These are phyloP conservation scores for Orbilia brochopaga DNA, from an alignment of 2,329 filamentous ascomycete genomes.

Conservation along the genomic window DNA sequence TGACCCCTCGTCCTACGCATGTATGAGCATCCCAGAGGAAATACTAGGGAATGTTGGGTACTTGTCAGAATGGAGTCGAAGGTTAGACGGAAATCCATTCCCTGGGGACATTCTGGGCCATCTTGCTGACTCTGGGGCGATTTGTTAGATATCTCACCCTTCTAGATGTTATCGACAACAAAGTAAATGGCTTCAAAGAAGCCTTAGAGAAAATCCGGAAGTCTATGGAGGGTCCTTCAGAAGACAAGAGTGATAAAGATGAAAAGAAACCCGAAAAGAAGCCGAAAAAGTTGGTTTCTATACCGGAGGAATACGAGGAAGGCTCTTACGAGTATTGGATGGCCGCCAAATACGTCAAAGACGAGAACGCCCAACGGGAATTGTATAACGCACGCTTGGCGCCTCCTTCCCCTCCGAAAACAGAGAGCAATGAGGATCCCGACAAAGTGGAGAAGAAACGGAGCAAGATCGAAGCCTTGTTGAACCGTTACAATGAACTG, in stretches of 20 bases:
- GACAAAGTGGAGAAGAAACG: conserved; percentile 57
- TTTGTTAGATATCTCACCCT: conserved; percentile 52
- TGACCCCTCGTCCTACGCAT: conserved; percentile 67
- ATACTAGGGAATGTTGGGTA: conserved; percentile 20
- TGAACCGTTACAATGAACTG: conserved; percentile 50
- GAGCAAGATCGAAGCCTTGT: conserved; percentile 48
- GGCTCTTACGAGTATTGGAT: conserved; percentile 27
- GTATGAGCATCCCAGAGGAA: conserved; percentile 1
- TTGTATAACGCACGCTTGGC: not conserved
- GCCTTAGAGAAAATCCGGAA: conserved; percentile 52
- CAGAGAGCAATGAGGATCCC: conserved; percentile 56
- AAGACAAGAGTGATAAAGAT: conserved; percentile 51
- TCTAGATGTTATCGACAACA: not conserved
- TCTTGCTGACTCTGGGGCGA: no score
- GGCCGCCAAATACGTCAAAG: conserved; percentile 13
- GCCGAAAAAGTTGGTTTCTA: conserved; percentile 9
- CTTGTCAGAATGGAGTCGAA: conserved; percentile 28
- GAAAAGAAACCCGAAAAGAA: not conserved
- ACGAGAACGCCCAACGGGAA: conserved; percentile 42
- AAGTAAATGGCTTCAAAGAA: not conserved
- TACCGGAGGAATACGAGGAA: conserved; percentile 16
- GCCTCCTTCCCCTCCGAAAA: not conserved
- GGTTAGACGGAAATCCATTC: no score
- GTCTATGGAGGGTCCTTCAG: no score
- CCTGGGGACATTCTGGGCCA: no score